Percentiles rank a stretch among this genome's conserved stretches.
phyloP scores from a whole-genome alignment of 495 filamentous ascomycete genomes.

The Penicillium herquei region DNA sequence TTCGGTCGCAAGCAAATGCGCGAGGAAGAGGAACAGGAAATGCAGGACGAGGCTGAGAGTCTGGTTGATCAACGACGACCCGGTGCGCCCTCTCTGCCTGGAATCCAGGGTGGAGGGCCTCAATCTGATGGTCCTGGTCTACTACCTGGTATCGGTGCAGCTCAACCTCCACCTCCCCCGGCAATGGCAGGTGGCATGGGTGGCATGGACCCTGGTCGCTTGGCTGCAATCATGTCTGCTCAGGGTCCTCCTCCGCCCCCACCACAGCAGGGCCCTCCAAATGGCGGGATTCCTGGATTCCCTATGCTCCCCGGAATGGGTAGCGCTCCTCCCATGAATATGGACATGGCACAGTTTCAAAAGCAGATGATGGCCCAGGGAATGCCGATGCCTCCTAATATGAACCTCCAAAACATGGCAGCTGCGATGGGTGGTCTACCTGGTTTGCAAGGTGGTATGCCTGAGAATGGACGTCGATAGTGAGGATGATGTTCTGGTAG shows the following conservation, averaged over 20 bases:
- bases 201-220: slow-evolving; percentile 51
- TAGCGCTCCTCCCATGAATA: slow-evolving; percentile 45
- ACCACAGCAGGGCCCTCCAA: slow-evolving; percentile 12
- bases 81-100: slow-evolving; percentile 47
- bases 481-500: slow-evolving; percentile 10
- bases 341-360: slow-evolving; percentile 68
- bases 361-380: slow-evolving; percentile 46
- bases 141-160: slow-evolving; percentile 48
- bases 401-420: slow-evolving; percentile 46
- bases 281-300: slow-evolving; percentile 30
- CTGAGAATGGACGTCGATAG: slow-evolving; percentile 38
- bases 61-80: slow-evolving; percentile 88
- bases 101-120: slow-evolving; percentile 43
- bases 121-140: slow-evolving; percentile 36
- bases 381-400: slow-evolving; percentile 37
- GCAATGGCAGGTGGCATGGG: slow-evolving; percentile 50
- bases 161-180: slow-evolving; percentile 45
- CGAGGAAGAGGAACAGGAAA: slow-evolving; percentile 88
- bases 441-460: slow-evolving; percentile 40
- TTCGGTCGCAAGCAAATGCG: slow-evolving; percentile 74
- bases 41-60: slow-evolving; percentile 89
- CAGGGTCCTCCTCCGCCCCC: slow-evolving; percentile 27
- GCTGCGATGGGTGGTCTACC: slow-evolving; percentile 42
- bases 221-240: slow-evolving; percentile 47
- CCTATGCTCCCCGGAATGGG: slow-evolving; percentile 50